Percentiles rank a stretch among this genome's conserved stretches.
Conservation (phyloP, 768 basidiomycete genomes). For the Tylopilus subfusipes region DNA sequence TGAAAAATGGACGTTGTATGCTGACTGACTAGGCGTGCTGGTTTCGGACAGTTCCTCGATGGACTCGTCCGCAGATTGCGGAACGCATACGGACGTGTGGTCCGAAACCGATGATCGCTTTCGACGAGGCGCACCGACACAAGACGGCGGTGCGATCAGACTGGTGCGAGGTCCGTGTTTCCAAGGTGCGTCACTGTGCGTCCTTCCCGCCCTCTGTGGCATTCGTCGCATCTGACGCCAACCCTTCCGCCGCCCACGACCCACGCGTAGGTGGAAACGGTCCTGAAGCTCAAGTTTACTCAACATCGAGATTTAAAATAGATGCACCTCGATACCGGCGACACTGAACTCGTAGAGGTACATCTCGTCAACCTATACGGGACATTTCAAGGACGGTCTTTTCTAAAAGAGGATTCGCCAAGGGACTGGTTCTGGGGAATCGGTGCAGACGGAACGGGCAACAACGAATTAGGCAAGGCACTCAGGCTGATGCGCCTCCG, state of each 20-base stretch:
- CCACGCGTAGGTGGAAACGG: constrained; percentile 55
- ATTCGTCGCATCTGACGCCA: background rate
- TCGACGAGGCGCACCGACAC: constrained; percentile 66
- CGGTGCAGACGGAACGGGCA: constrained; percentile 61
- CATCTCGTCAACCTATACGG: background rate
- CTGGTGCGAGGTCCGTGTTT: constrained; percentile 64
- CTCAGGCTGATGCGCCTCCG: constrained; percentile 65
- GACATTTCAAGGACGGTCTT: background rate
- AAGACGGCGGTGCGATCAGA: constrained; percentile 58
- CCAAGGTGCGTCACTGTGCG: constrained; percentile 57
- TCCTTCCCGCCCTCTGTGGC: background rate
- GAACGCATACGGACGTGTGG: constrained; percentile 67
- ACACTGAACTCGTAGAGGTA: constrained; percentile 68
- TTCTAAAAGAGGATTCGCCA: constrained; percentile 54
- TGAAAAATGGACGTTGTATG: background rate
- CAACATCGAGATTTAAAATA: constrained; percentile 58
- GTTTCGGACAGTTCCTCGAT: constrained; percentile 48
- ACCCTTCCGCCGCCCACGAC: too few species aligned
- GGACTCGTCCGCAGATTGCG: constrained; percentile 58
- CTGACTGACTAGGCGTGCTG: constrained; percentile 3
- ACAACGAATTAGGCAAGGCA: constrained; percentile 71
- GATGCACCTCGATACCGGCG: constrained; percentile 62
- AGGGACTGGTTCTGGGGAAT: constrained; percentile 77
- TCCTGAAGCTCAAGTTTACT: constrained; percentile 63
- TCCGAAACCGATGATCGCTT: constrained; percentile 57